Evolutionary conservation across 495 filamentous ascomycete genomes (phyloP), one percentile per base, ranked within the genome.

Genomic region (Penicillium bovifimosum): DNA sequence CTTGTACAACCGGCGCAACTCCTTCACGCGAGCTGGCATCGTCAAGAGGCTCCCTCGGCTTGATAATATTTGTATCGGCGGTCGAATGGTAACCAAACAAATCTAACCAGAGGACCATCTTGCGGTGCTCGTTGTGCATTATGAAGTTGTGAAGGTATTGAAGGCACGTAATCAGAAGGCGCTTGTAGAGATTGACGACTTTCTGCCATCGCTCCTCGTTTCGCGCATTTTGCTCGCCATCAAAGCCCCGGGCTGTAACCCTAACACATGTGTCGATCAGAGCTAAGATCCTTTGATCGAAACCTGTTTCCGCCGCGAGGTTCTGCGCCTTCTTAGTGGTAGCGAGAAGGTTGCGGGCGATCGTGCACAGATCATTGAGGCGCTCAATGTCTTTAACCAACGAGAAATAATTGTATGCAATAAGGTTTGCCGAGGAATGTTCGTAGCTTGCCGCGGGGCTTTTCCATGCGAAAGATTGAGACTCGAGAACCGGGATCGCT

Each of bases 111-210:
- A 96, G 85, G 3, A 88, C 77, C 75, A 95, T 86, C 72, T 96
- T 96, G 47, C 88, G 86, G 28, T 87, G 80, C 67, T 96, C 91
- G 50, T 96, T 95, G 57, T 89, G 86, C 70, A 90, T 88, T 26
- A 91, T 87, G 68, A 92, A 86, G 60, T 96, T 96, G 63, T 96
- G 90, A 26, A 91, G 80, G 62, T 92, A 90, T 67, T 96, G 91
- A 10, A 96, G 78, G 45, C 86, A 87, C 0, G 88, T 93, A 18
- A 95, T 90, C 26, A 96, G 76, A 3, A 95, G 78, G 62, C 91
- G 91, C 68, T 96, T 96, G 70, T 91, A 78, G 16, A 76, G 68
- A 45, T 87, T 85, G 52, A 89, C 86, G 20, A 95, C 80, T 60
- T 85, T 85, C 59, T 84, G 80, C 84, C 83, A 87, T 41, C 81